phyloP scores from a whole-genome alignment of 2,329 filamentous ascomycete genomes.

The Ophiostoma quercus region DNA sequence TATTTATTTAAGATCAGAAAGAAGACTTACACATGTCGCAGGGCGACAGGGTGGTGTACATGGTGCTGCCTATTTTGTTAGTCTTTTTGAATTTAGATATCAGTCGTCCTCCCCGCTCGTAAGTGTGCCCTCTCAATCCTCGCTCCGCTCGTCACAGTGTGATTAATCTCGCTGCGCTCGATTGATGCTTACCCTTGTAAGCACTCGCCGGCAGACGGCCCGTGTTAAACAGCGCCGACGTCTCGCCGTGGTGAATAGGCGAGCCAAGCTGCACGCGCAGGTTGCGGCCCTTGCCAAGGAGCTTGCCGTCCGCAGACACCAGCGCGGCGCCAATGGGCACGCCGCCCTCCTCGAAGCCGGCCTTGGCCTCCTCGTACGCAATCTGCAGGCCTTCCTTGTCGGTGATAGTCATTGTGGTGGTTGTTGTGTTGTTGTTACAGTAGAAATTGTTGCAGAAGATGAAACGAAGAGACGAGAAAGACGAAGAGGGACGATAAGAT shows the following conservation, averaged over 20 bases:
- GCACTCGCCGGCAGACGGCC: slow-evolving; percentile 64
- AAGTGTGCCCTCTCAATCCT: neutral
- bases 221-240: slow-evolving; percentile 67
- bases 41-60: slow-evolving; percentile 75
- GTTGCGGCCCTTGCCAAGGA: slow-evolving; percentile 69
- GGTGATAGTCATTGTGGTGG: slow-evolving; percentile 22
- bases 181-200: slow-evolving; percentile 55
- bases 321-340: slow-evolving; percentile 53
- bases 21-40: slow-evolving; percentile 65
- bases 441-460: neutral
- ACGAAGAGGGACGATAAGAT: no score
- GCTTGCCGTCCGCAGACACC: slow-evolving; percentile 62
- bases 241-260: slow-evolving; percentile 67
- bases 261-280: slow-evolving; percentile 68
- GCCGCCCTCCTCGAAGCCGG: slow-evolving; percentile 44
- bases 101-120: neutral
- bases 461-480: neutral
- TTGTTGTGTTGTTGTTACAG: no score
- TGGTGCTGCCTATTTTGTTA: slow-evolving; percentile 53
- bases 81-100: no score
- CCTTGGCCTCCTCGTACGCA: slow-evolving; percentile 44
- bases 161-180: no score
- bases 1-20: no score
- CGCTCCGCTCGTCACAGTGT: neutral
- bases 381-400: slow-evolving; percentile 32